A percentile compares a stretch with the other conserved stretches of the same genome.
Evolutionary conservation across 495 filamentous ascomycete species (phyloP).

Genomic region (Aspergillus ellipticus): DNA sequence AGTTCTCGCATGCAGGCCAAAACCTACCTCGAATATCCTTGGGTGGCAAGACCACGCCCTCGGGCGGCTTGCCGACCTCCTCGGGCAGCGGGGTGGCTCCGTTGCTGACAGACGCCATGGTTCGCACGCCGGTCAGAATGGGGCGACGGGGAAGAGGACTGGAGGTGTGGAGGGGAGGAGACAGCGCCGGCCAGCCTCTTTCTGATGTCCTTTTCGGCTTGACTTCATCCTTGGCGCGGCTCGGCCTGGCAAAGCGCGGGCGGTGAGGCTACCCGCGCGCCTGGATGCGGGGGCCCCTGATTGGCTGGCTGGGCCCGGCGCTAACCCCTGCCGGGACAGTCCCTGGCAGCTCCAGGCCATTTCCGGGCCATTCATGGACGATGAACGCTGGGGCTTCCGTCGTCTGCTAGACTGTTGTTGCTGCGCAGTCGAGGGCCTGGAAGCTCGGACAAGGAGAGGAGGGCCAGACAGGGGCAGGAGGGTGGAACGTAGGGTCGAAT

Average conservation of each 20-base stretch:
- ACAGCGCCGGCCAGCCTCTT: background rate
- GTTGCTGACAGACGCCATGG: conserved; percentile 57
- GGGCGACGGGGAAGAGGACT: background rate
- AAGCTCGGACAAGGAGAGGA: background rate
- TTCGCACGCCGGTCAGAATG: conserved; percentile 23
- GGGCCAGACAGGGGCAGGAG: background rate
- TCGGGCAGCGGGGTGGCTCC: conserved; percentile 50
- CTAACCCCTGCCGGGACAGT: background rate
- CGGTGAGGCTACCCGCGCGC: background rate
- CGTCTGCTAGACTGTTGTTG: background rate
- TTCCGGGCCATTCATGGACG: background rate
- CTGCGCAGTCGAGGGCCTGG: background rate
- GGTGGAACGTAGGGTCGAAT: too few relatives aligned
- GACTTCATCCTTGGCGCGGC: conserved; percentile 6
- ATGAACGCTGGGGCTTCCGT: background rate
- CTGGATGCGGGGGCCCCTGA: background rate
- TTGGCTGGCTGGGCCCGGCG: background rate
- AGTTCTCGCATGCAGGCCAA: conserved; percentile 2
- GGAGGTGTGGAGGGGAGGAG: background rate
- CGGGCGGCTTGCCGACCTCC: conserved; percentile 67
- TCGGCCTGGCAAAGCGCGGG: conserved; percentile 1
- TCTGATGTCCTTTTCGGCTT: background rate
- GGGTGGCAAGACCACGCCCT: conserved; percentile 80
- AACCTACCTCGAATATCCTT: conserved; percentile 67
- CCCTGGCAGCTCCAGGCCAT: background rate